Evolutionary conservation across 2,329 filamentous ascomycete species (phyloP), one percentile per base, ranked within the genome.

Genomic region (Sporothrix pseudoabietina): DNA sequence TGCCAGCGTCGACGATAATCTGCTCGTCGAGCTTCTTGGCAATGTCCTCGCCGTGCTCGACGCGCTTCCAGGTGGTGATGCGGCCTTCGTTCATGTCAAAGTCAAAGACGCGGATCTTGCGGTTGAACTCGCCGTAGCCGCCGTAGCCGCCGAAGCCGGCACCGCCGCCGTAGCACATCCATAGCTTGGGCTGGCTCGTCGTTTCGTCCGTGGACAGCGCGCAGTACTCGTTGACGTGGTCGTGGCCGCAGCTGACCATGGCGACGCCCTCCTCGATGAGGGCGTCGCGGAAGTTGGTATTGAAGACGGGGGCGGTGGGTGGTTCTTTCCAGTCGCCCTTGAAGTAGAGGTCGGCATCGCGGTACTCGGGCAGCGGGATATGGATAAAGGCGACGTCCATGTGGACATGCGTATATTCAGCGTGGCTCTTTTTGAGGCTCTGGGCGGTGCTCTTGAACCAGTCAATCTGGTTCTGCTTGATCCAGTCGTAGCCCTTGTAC

Each of bases 131-230:
- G 57, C 90, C 91, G 80, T 98, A 98, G 6, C 95, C 94, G 26
- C 92, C 96, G 80, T 99, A 99, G 0, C 96, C 96, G 72, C 96
- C 96, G 78, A 99, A 97, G 0, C 96, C 96, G 39, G 90, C 89
- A 35, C 92, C 96, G 44, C 96, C 96, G 9, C 91, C 95, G 81
- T 98, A 98, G 84, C 96, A 99, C 94, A 99, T 97, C 96, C 96
- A 99, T 2, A 98, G 84, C 41, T 91, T 88, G 0, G 92, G 90
- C n/a, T 85, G 82, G 30, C 83, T 83, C 41, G 85, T 81, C 47
- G 41, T 5, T 55, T 87, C 82, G 70, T 87, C 82, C 3, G 84
- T 81, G 1, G 87, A 90, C 9, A 98, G 86, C 76, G 92, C 90
- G 81, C 96, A 99, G 81, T 98, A 98, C 79, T 99, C 96, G 80